Percentiles rank a stretch among this genome's conserved stretches.
phyloP scores from a whole-genome alignment of 148 eudicot genomes.

The Cornus kousa region DNA sequence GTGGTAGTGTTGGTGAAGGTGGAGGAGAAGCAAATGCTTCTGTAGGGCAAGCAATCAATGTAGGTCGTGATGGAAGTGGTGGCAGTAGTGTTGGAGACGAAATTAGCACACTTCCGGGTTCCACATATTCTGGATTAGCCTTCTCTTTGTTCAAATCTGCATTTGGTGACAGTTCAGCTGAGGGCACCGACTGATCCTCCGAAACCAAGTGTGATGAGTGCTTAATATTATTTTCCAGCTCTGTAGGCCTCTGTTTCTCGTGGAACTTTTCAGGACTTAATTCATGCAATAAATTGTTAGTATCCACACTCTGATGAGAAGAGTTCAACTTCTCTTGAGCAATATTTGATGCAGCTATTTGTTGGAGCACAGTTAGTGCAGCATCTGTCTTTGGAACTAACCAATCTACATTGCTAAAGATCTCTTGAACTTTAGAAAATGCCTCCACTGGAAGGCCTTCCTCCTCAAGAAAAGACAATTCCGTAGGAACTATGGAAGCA shows the following conservation, averaged over 20 bases:
- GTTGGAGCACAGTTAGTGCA: constrained; percentile 55
- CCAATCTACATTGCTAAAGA: constrained; percentile 89
- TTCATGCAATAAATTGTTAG: constrained; percentile 17
- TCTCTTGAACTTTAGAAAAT: constrained; percentile 86
- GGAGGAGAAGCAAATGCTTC: constrained; percentile 23
- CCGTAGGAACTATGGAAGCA: constrained; percentile 50
- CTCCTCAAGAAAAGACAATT: constrained; percentile 74
- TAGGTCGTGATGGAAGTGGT: constrained; percentile 12
- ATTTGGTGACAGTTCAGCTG: constrained; percentile 13
- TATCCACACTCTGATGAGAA: constrained; percentile 22
- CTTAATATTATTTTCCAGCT: constrained; percentile 14
- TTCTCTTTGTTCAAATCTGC: constrained; percentile 22
- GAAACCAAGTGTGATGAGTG: constrained; percentile 10
- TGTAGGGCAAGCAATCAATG: neutral
- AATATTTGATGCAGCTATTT: constrained; percentile 36
- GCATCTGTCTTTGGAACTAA: constrained; percentile 60
- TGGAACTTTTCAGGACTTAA: constrained; percentile 23
- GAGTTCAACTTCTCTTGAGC: constrained; percentile 30
- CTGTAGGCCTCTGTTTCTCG: constrained; percentile 25
- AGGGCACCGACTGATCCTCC: constrained; percentile 18
- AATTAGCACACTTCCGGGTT: constrained; percentile 1
- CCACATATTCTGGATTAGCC: constrained; percentile 16
- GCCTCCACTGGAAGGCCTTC: constrained; percentile 95
- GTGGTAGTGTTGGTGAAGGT: constrained; percentile 6
- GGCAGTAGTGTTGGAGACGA: constrained; percentile 15